These are phyloP conservation scores for Penicillium sp. DNA, from an alignment of 2,329 filamentous ascomycete species.

Conservation along the genomic window DNA sequence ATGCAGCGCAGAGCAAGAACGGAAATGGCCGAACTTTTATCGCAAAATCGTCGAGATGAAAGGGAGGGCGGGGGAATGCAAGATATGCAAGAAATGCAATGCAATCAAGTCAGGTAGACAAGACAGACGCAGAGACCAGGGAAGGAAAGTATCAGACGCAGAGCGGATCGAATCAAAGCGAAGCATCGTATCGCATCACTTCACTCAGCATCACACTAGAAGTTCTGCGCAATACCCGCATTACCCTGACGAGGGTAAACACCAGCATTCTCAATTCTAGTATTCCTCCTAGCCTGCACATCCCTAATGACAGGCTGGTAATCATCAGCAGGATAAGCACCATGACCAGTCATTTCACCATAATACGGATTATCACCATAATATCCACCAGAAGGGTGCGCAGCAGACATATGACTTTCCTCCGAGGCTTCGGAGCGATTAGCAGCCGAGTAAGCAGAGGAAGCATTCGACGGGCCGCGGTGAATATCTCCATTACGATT, in stretches of 20 bases:
- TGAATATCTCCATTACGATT: slow-evolving; percentile 73
- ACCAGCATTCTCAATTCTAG: slow-evolving; percentile 87
- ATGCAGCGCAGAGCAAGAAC: too few relatives aligned
- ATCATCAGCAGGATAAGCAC: slow-evolving; percentile 60
- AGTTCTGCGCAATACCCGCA: slow-evolving; percentile 95
- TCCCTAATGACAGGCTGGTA: slow-evolving; percentile 87
- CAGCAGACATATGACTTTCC: slow-evolving; percentile 55
- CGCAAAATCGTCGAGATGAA: background rate
- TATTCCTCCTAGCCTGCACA: slow-evolving; percentile 89
- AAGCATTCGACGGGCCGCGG: slow-evolving; percentile 91
- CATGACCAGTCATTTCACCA: slow-evolving; percentile 47
- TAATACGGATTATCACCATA: slow-evolving; percentile 63
- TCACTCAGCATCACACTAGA: too few relatives aligned
- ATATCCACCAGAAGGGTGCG: slow-evolving; percentile 54
- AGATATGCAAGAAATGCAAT: background rate
- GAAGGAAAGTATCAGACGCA: too few relatives aligned
- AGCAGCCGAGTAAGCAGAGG: slow-evolving; percentile 88
- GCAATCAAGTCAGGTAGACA: background rate
- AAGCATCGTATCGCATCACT: too few relatives aligned
- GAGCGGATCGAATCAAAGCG: too few relatives aligned
- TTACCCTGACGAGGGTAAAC: slow-evolving; percentile 89
- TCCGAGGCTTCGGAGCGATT: slow-evolving; percentile 70
- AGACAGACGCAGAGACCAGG: background rate
- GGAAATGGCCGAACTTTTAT: slow-evolving; percentile 21
- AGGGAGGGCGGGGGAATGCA: background rate